These are phyloP conservation scores for Akebia trifoliata DNA, from an alignment of 164 flowering plant species.

Conservation along the genomic window DNA sequence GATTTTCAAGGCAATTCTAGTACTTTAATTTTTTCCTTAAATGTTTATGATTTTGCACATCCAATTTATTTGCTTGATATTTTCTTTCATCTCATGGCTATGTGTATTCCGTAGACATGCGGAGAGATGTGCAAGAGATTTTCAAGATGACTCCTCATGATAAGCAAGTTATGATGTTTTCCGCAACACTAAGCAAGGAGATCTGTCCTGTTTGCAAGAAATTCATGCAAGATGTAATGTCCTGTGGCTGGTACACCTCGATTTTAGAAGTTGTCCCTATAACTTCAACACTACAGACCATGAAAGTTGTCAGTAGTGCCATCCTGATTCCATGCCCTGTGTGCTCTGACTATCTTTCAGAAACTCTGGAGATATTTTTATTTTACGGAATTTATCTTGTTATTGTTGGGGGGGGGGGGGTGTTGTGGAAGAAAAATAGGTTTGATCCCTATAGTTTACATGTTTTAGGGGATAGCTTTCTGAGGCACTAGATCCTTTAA, in stretches of 20 bases:
- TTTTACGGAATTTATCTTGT: not conserved
- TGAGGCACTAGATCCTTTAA: not conserved
- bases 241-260: constrained; percentile 60
- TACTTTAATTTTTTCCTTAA: not conserved
- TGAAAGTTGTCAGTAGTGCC: constrained; percentile 13
- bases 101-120: constrained; percentile 65
- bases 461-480: not conserved
- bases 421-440: constrained; percentile 1
- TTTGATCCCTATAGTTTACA: not conserved
- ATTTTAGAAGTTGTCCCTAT: constrained; percentile 40
- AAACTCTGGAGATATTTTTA: not conserved
- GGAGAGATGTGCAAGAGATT: constrained; percentile 97
- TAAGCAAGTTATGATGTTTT: constrained; percentile 99
- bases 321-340: constrained; percentile 2
- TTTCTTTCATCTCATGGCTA: constrained; percentile 4
- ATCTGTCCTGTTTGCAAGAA: constrained; percentile 99
- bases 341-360: constrained; percentile 2
- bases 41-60: not conserved
- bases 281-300: constrained; percentile 24
- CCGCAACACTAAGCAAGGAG: constrained; percentile 98
- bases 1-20: no score
- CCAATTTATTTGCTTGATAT: not conserved
- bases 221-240: constrained; percentile 99
- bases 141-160: constrained; percentile 99
- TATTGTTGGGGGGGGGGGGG: not conserved